These are phyloP conservation scores for Yamadazyma mexicana DNA, from an alignment of 1,139 yeast species.

Conservation along the genomic window DNA sequence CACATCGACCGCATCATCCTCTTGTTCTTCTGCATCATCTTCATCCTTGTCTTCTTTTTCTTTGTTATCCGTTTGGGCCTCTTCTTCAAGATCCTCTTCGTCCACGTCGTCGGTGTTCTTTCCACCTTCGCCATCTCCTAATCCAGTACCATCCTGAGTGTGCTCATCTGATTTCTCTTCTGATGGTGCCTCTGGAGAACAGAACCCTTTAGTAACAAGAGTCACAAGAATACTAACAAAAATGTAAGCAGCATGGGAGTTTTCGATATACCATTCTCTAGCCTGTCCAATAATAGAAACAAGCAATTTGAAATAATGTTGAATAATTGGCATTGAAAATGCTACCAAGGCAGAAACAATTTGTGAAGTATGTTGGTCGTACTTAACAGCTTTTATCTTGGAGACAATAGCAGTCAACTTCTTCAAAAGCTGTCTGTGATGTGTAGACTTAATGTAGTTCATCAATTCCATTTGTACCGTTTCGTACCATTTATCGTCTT, in stretches of 20 bases:
- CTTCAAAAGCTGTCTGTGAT: constrained; percentile 29
- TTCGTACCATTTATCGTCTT: constrained; percentile 67
- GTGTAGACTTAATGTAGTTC: constrained; percentile 28
- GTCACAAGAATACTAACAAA: constrained; percentile 57
- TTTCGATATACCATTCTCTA: constrained; percentile 47
- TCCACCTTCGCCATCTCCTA: constrained; percentile 96
- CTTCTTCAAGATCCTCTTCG: constrained; percentile 88
- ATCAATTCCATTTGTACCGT: constrained; percentile 46
- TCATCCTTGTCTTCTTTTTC: constrained; percentile 66
- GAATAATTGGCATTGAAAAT: constrained; percentile 58
- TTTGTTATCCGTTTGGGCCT: constrained; percentile 84
- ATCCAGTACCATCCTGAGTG: constrained; percentile 86
- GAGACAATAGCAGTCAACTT: constrained; percentile 21
- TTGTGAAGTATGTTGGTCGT: constrained; percentile 34
- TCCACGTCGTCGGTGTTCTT: constrained; percentile 74
- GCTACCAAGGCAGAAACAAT: constrained; percentile 45
- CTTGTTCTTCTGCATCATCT: constrained; percentile 45
- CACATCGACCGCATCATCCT: constrained; percentile 86
- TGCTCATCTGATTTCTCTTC: constrained; percentile 66
- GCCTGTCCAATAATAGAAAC: constrained; percentile 40
- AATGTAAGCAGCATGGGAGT: constrained; percentile 62
- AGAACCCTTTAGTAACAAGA: constrained; percentile 84
- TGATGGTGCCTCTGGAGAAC: constrained; percentile 82
- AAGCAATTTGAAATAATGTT: constrained; percentile 51
- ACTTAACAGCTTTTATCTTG: constrained; percentile 28